These are phyloP conservation scores for Camillea tinctor DNA, from an alignment of 2,329 filamentous ascomycete species.

Conservation along the genomic window DNA sequence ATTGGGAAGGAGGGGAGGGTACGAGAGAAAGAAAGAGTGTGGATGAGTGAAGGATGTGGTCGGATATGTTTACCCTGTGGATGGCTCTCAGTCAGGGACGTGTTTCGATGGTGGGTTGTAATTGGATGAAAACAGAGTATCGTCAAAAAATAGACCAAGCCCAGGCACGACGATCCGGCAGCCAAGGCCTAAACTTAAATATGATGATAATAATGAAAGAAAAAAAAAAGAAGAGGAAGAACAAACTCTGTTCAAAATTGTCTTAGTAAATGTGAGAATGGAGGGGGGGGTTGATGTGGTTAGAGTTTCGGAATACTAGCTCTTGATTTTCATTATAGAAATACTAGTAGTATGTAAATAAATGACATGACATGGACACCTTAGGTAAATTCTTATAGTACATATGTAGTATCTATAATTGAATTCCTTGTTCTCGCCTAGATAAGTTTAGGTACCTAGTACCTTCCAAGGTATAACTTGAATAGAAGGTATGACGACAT, in stretches of 20 bases:
- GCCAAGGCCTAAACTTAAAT: background rate
- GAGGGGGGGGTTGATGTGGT: too few relatives aligned
- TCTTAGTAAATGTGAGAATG: too few relatives aligned
- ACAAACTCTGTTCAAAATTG: too few relatives aligned
- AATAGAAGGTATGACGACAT: background rate
- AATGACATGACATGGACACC: too few relatives aligned
- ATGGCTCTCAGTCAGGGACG: conserved; percentile 28
- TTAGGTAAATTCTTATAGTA: too few relatives aligned
- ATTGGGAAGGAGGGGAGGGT: background rate
- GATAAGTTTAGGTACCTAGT: background rate
- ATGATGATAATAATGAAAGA: background rate
- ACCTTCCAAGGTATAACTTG: background rate
- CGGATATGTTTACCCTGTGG: conserved; percentile 23
- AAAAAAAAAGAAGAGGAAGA: background rate
- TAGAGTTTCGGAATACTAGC: too few relatives aligned
- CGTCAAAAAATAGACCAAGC: conserved; percentile 2
- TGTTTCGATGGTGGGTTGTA: conserved; percentile 29
- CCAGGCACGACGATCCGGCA: background rate
- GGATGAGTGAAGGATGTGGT: conserved; percentile 14
- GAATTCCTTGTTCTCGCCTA: background rate
- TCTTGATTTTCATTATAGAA: too few relatives aligned
- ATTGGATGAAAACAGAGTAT: conserved; percentile 29
- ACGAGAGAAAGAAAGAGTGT: conserved; percentile 8
- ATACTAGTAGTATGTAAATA: too few relatives aligned
- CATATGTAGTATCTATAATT: too few relatives aligned